Percentiles rank a stretch among this genome's conserved stretches.
These are phyloP conservation scores for Actinidia arguta DNA, from an alignment of 179 eudicot genomes.

Conservation along the genomic window DNA sequence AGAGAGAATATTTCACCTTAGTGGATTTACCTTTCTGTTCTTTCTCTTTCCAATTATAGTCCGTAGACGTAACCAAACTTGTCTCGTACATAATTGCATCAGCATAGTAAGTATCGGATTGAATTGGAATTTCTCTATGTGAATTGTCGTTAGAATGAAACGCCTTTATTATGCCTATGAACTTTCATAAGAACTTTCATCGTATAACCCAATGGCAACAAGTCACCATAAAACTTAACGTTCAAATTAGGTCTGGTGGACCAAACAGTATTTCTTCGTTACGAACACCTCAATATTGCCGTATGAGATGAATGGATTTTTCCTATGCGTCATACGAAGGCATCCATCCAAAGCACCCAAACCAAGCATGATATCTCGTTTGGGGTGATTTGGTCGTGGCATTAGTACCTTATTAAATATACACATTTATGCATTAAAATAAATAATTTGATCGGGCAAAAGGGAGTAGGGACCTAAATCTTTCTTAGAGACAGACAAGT, in stretches of 20 bases:
- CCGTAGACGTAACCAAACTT: background rate
- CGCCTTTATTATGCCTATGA: background rate
- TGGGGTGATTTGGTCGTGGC: background rate
- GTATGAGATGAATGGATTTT: background rate
- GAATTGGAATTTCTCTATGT: background rate
- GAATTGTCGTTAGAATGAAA: background rate
- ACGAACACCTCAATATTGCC: background rate
- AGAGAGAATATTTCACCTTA: background rate
- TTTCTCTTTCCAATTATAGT: background rate
- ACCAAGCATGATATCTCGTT: background rate
- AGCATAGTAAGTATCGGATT: background rate
- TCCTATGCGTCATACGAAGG: background rate
- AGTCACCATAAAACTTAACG: background rate
- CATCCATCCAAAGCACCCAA: conserved; percentile 10
- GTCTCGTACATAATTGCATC: background rate
- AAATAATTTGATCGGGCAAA: background rate
- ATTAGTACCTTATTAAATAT: background rate
- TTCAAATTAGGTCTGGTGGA: too few species aligned
- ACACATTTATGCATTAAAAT: background rate
- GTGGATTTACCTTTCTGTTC: background rate
- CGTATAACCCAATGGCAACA: background rate
- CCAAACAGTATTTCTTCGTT: background rate
- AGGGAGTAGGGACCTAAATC: background rate
- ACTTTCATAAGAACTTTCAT: background rate
- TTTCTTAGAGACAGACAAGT: background rate